Base-by-base conservation (phyloP, 805 yeast species). In the Blastobotrys muscicola region DNA sequence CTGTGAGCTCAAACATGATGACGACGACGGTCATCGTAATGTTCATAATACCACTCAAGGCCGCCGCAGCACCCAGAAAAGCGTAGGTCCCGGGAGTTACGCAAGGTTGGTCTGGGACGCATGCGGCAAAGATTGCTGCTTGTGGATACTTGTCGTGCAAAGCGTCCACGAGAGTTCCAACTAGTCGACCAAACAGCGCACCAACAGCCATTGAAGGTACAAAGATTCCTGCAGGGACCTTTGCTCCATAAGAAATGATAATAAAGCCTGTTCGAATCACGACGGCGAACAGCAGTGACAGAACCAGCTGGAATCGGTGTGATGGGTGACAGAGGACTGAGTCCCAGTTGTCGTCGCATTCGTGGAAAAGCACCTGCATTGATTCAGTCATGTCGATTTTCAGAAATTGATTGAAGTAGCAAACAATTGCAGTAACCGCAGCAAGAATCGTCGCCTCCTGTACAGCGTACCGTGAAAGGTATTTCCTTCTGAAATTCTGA, bases 51-150 rank as follows among this genome's bases (percentile, higher is more conserved):
- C 99, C 99, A 60, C 94, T 79, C 37, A 92, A 69, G 0, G 95
- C 83, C 2, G 97, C 95, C 0, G 90, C 97, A 0, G 99, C 97
- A 3, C 98, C 99, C 26, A 92, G 67, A 50, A 90, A 83, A 0
- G 98, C 96, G 61, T 90, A 92, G 0, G 96, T 83, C 0, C 97
- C 98, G 0, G 97, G 92, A 8, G 87, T 85, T 30, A 92, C 78
- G 53, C 94, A 85, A 1, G 62, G 50, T 16, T 66, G 68, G n/a
- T 29, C 39, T 3, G 60, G 56, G 30, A 68, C 59, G 35, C 77
- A 73, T 2, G 61, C 57, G 4, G 58, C 14, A 48, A 73, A 72
- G 12, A 66, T 45, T 3, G 47, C 14, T 5, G 64, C 49, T 31
- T 62, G 55, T 2, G 74, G 72, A 38, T 62, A 61, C 2, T 65